phyloP scores from a whole-genome alignment of 1,284 basidiomycete species.

The Schizophyllum amplum region DNA sequence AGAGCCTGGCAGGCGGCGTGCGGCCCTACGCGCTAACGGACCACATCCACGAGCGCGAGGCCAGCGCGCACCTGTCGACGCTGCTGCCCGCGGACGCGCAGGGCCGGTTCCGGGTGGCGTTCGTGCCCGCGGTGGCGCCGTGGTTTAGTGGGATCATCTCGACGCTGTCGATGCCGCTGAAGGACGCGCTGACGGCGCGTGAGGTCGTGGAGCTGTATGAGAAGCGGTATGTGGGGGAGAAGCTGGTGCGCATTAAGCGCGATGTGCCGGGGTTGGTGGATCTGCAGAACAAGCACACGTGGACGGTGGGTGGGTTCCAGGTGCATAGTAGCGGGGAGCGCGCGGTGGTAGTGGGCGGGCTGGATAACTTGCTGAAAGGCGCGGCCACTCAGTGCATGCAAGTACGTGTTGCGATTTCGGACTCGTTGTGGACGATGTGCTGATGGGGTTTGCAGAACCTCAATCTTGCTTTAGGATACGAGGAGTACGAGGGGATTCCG shows the following conservation, averaged over 20 bases:
- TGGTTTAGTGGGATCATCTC: slow-evolving; percentile 98
- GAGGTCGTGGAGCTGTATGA: slow-evolving; percentile 75
- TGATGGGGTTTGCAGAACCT: slow-evolving; percentile 61
- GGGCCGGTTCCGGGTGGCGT: slow-evolving; percentile 61
- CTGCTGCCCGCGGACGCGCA: slow-evolving; percentile 32
- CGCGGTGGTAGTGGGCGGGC: slow-evolving; percentile 87
- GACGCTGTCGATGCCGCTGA: slow-evolving; percentile 78
- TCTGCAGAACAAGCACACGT: slow-evolving; percentile 79
- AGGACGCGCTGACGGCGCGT: slow-evolving; percentile 52
- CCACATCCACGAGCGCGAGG: slow-evolving; percentile 98
- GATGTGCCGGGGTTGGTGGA: slow-evolving; percentile 76
- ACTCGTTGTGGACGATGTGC: not conserved
- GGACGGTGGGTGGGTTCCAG: slow-evolving; percentile 90
- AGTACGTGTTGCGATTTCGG: slow-evolving; percentile 34
- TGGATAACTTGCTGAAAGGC: slow-evolving; percentile 96
- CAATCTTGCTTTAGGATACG: slow-evolving; percentile 90
- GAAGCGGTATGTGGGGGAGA: slow-evolving; percentile 72
- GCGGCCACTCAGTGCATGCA: slow-evolving; percentile 97
- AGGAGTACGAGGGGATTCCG: slow-evolving; percentile 81
- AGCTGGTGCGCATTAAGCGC: slow-evolving; percentile 59
- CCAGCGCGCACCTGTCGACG: slow-evolving; percentile 70
- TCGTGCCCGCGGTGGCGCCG: slow-evolving; percentile 82
- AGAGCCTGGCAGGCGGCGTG: slow-evolving; percentile 70
- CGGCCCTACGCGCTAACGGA: slow-evolving; percentile 89
- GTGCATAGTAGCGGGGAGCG: slow-evolving; percentile 84